phyloP scores from a whole-genome alignment of 495 filamentous ascomycete species.

The Penicillium simplicissimum region DNA sequence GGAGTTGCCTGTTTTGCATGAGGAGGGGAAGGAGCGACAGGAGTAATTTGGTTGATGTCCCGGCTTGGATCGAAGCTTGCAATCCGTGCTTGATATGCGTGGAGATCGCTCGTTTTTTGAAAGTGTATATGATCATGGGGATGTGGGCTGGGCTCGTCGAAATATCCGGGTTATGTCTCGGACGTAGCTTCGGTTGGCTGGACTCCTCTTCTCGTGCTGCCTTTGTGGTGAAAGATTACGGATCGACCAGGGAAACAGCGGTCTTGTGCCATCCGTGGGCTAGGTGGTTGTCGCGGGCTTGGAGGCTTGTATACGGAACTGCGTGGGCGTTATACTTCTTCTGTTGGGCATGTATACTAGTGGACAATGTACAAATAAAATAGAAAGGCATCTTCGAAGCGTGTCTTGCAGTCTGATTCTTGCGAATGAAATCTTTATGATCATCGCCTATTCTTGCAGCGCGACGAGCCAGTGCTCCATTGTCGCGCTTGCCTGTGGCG shows the following conservation, averaged over 20 bases:
- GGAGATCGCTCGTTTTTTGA: too few species aligned
- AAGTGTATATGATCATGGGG: too few species aligned
- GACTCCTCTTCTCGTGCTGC: not conserved
- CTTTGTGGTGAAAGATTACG: not conserved
- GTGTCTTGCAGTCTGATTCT: not conserved
- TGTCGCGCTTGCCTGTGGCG: not conserved
- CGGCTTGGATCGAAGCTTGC: too few species aligned
- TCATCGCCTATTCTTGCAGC: not conserved
- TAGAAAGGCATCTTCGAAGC: not conserved
- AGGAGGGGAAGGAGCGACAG: constrained; percentile 14
- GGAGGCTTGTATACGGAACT: constrained; percentile 2
- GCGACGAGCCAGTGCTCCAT: not conserved
- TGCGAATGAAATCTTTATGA: not conserved
- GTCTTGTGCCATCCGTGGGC: not conserved
- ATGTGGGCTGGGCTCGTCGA: not conserved
- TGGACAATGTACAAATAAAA: constrained; percentile 11
- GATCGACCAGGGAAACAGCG: not conserved
- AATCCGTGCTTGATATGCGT: too few species aligned
- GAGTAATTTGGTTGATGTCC: constrained; percentile 4
- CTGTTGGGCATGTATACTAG: constrained; percentile 16
- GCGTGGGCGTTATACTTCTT: constrained; percentile 12
- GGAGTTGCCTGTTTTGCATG: constrained; percentile 63
- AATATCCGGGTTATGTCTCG: not conserved
- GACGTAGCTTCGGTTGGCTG: not conserved
- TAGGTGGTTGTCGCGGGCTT: not conserved